Conservation (phyloP, 306 rosid species). For the Benincasa hispida region DNA sequence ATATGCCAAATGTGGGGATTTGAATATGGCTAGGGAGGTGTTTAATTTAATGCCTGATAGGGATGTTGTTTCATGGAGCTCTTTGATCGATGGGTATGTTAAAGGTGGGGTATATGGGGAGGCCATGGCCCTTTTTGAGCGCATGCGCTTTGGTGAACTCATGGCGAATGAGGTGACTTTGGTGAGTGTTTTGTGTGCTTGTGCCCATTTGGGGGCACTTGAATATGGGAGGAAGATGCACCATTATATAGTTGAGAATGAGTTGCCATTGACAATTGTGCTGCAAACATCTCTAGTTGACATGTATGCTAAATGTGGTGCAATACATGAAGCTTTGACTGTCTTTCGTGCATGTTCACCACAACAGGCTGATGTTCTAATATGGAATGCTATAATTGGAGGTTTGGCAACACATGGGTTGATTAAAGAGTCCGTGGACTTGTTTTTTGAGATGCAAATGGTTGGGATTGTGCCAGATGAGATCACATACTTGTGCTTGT, state of each 20-base stretch:
- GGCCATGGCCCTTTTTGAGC: constrained; percentile 46
- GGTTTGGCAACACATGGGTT: constrained; percentile 69
- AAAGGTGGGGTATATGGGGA: constrained; percentile 43
- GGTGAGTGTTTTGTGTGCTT: constrained; percentile 70
- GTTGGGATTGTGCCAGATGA: constrained; percentile 49
- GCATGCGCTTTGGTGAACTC: constrained; percentile 36
- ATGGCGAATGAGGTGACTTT: constrained; percentile 64
- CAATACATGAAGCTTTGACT: constrained; percentile 48
- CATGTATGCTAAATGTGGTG: constrained; percentile 87
- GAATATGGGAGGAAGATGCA: constrained; percentile 51
- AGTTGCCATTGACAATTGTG: constrained; percentile 39
- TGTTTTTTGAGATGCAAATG: constrained; percentile 45
- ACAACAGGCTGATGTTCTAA: constrained; percentile 43
- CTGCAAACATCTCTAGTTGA: constrained; percentile 67
- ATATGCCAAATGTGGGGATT: constrained; percentile 54
- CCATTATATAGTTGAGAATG: constrained; percentile 28
- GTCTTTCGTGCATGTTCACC: constrained; percentile 29
- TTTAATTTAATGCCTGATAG: constrained; percentile 48
- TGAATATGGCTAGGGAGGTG: constrained; percentile 36
- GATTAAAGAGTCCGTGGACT: constrained; percentile 35
- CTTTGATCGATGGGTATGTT: constrained; percentile 58
- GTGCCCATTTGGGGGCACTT: constrained; percentile 63
- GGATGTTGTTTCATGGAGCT: constrained; percentile 77
- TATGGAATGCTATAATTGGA: constrained; percentile 75
- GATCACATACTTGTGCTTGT: constrained; percentile 66